Base-by-base conservation (phyloP, 768 basidiomycete genomes). In the Lactarius akahatsu region DNA sequence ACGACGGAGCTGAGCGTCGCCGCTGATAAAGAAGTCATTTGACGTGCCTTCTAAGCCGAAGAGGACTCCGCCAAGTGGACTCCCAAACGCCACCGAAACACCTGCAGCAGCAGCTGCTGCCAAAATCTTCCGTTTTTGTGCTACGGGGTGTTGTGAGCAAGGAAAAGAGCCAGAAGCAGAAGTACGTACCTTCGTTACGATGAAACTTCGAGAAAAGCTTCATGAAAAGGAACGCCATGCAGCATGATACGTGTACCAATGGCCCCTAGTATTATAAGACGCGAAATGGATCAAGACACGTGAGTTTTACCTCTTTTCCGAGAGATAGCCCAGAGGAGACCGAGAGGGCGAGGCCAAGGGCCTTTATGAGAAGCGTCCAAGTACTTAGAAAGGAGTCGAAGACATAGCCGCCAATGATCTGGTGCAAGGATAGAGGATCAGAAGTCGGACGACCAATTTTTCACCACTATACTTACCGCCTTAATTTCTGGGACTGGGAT, bases 21-120 rank as follows among this genome's bases (percentile, higher is more conserved):
- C 23, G 38, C 40, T 20, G 15, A n/a, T 10, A 45, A 32, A 4
- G 18, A 50, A 36, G 28, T 2, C 9, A 3, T 20, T 9, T 7
- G 18, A 55, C 70, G 61, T 60, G 81, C 84, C 86, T 81, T 94
- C 92, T 38, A 94, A 83, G 7, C 90, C 90, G 72, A 94, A 94
- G 9, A 94, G 77, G 0, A 94, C 92, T 11, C 92, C 92, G 3
- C 92, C 92, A 6, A 94, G 80, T 9, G 92, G 92, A 70, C 89
- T 91, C 45, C 92, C 92, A 75, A 94, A 94, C 16, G 92, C 92
- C 1, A 94, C 92, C 0, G 91, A 92, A 20, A 94, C 89, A 55
- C 92, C 92, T 2, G 92, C 92, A 0, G 91, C 89, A 3, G 91
- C 92, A 0, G 92, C 92, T 0, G 93, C 92, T 0, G 89, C 88